Evolutionary conservation across 23 red algal species (phyloP), one percentile per base, ranked within the genome.

Genomic region (Gracilaria vermiculophylla): DNA sequence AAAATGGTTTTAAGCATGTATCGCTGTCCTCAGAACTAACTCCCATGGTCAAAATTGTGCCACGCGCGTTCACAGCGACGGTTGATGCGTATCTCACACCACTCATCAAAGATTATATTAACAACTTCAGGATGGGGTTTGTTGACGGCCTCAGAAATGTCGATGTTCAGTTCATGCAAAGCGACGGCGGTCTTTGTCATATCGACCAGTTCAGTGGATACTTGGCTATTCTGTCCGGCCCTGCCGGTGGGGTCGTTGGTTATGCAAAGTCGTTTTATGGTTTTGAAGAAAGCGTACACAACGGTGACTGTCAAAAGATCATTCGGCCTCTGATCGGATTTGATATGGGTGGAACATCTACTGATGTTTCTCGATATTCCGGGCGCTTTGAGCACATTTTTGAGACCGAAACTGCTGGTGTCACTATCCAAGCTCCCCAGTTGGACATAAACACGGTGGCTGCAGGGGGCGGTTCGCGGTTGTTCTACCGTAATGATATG

Each of bases 311-410:
- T 14, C 23, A 2, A 6, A 66, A 48, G 27, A 20, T 24, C 27
- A 61, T 77, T 17, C 77, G 35, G 11, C 84, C 97, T 40, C 90
- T 99, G 2, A 96, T 99, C 31, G 97, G 92, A 17, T 94, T 99
- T 65, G 97, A 99, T 76, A 99, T 99, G 97, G 97, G 97, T 76
- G 97, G 97, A 48, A 99, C 97, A 10, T 95, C 92, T 2, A 99
- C 92, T 50, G 97, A 99, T 65, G 97, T 99, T 13, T 95, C 92
- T n/a, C 93, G 97, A 21, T 99, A 94, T 81, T 88, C 62, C 21
- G 97, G 97, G 31, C 69, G 47, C 35, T 79, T 95, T n/a, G 97
- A 99, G 50, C 89, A 92, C 56, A 83, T 99, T 1, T 94, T 99
- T 78, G 97, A 99, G 77, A 89, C 86, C 0, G 56, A 94, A 69